phyloP scores from a whole-genome alignment of 306 rosid genomes.

The Ziziphus jujuba region DNA sequence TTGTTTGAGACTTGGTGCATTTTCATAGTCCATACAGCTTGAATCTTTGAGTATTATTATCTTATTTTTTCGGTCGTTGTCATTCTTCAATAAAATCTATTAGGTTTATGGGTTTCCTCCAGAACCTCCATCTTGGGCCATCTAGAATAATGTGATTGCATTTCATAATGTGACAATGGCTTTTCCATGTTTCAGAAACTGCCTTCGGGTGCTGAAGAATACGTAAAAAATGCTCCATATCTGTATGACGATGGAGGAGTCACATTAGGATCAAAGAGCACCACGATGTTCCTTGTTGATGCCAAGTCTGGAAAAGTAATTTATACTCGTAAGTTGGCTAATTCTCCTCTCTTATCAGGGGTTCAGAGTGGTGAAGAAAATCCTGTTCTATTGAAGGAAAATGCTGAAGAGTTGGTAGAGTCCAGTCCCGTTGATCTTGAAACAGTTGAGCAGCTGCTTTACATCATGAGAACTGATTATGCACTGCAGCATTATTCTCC shows the following conservation, averaged over 20 bases:
- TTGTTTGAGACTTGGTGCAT: not conserved
- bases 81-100: not conserved
- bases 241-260: constrained; percentile 28
- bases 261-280: constrained; percentile 27
- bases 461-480: constrained; percentile 29
- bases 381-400: not conserved
- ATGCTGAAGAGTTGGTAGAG: constrained; percentile 1
- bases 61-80: not conserved
- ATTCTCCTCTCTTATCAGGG: not conserved
- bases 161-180: constrained; percentile 1
- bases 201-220: constrained; percentile 16
- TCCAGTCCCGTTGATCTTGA: constrained; percentile 9
- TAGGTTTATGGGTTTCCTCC: not conserved
- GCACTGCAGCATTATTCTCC: constrained; percentile 19
- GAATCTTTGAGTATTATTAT: not conserved
- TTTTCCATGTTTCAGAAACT: constrained; percentile 14
- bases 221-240: constrained; percentile 9
- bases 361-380: not conserved
- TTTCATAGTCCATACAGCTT: not conserved
- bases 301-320: constrained; percentile 19
- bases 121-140: not conserved
- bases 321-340: constrained; percentile 7
- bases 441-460: constrained; percentile 15
- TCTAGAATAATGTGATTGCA: not conserved
- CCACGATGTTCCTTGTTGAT: constrained; percentile 21